phyloP scores from a whole-genome alignment of 768 basidiomycete species.

The Tylopilus felleus region DNA sequence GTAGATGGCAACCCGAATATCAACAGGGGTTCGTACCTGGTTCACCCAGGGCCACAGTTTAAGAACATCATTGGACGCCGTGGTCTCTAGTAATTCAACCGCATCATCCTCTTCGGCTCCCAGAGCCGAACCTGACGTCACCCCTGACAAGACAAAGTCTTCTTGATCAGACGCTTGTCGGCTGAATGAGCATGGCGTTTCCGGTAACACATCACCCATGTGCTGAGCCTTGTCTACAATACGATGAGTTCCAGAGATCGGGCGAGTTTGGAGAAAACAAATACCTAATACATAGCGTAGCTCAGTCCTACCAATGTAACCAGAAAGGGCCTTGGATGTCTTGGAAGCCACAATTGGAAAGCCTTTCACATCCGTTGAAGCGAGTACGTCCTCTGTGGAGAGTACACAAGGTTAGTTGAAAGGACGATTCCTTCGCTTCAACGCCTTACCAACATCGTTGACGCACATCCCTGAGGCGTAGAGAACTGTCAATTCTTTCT shows the following conservation, averaged over 20 bases:
- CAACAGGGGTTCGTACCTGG: conserved; percentile 50
- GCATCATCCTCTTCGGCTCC: conserved; percentile 68
- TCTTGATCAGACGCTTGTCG: conserved; percentile 48
- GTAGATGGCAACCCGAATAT: not conserved
- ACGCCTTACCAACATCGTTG: conserved; percentile 68
- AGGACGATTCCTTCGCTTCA: not conserved
- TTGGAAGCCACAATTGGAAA: conserved; percentile 82
- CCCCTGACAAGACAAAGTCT: conserved; percentile 43
- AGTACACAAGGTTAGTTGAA: conserved; percentile 1
- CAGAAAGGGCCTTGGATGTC: conserved; percentile 59
- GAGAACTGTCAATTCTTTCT: conserved; percentile 70
- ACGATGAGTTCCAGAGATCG: not conserved
- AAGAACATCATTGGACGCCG: conserved; percentile 53
- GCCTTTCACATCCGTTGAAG: conserved; percentile 76
- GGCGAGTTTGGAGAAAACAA: not conserved
- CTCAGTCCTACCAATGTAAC: conserved; percentile 87
- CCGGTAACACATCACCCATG: conserved; percentile 53
- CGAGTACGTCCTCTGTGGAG: conserved; percentile 62
- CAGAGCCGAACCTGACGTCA: conserved; percentile 46
- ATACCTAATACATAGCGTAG: conserved; percentile 83
- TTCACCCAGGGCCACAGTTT: conserved; percentile 92
- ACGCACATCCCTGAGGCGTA: conserved; percentile 74
- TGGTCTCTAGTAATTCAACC: conserved; percentile 59
- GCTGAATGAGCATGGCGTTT: conserved; percentile 73
- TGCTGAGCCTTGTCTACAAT: conserved; percentile 67